A percentile compares a stretch with the other conserved stretches of the same genome.
phyloP scores from a whole-genome alignment of 306 rosid genomes.

The Potentilla sterilis region DNA sequence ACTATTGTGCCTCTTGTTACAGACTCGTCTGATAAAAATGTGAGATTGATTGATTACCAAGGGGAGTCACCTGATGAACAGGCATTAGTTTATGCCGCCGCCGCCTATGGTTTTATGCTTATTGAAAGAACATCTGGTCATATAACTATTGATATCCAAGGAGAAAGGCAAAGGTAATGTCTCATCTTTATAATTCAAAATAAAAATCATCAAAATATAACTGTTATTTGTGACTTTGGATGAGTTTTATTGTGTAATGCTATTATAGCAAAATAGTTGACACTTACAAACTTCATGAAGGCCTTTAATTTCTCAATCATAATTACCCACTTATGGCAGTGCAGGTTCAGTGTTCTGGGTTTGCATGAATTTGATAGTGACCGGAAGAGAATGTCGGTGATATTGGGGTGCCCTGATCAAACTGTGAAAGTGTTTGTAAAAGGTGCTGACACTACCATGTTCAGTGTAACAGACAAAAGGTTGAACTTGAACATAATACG shows the following conservation, averaged over 20 bases:
- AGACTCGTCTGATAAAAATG: conserved; percentile 62
- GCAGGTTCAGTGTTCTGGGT: conserved; percentile 92
- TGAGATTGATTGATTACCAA: conserved; percentile 84
- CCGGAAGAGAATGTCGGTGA: conserved; percentile 92
- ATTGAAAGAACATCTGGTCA: conserved; percentile 92
- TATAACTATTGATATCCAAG: conserved; percentile 79
- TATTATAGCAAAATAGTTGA: neutral
- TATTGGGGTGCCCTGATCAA: conserved; percentile 75
- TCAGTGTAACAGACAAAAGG: conserved; percentile 57
- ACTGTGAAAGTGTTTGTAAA: conserved; percentile 81
- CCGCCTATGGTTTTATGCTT: conserved; percentile 84
- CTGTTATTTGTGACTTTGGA: neutral
- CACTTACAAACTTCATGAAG: conserved; percentile 3
- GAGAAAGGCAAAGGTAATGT: conserved; percentile 62
- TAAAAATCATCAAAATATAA: neutral
- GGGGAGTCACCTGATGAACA: conserved; percentile 99
- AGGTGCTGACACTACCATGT: conserved; percentile 93
- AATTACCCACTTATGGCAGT: conserved; percentile 29
- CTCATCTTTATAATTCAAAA: neutral
- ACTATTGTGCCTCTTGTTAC: conserved; percentile 86
- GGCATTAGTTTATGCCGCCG: conserved; percentile 89
- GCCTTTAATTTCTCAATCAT: conserved; percentile 15
- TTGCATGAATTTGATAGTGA: conserved; percentile 96
- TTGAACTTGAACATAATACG: conserved; percentile 40
- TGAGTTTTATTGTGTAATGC: neutral